Conservation (phyloP, 2,329 filamentous ascomycete genomes). For the Juglanconis oblonga region DNA sequence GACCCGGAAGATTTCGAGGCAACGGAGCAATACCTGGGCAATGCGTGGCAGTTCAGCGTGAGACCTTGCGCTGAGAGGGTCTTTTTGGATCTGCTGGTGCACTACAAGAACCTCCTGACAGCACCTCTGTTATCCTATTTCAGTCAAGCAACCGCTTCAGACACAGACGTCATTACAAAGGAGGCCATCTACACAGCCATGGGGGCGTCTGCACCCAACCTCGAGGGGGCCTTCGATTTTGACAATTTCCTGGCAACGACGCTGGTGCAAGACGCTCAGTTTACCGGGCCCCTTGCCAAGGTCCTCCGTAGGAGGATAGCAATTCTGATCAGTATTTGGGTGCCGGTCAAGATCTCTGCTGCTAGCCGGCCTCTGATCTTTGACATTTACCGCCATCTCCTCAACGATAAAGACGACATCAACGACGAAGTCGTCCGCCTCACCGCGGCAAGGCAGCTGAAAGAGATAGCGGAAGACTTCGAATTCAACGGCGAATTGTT, state of each 20-base stretch:
- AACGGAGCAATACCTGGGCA: constrained; percentile 78
- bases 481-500: constrained; percentile 75
- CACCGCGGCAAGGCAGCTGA: constrained; percentile 83
- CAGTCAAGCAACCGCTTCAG: constrained; percentile 65
- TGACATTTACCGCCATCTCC: constrained; percentile 82
- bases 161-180: constrained; percentile 73
- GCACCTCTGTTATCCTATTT: constrained; percentile 82
- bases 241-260: constrained; percentile 73
- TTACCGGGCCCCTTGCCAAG: constrained; percentile 61
- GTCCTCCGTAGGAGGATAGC: constrained; percentile 83
- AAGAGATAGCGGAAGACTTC: constrained; percentile 77
- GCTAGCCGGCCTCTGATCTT: constrained; percentile 73
- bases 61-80: constrained; percentile 91
- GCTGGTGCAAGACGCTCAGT: constrained; percentile 74
- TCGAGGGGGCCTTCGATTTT: constrained; percentile 78
- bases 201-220: constrained; percentile 75
- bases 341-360: constrained; percentile 70
- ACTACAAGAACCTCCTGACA: constrained; percentile 80
- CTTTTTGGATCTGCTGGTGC: constrained; percentile 84
- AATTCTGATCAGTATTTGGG: constrained; percentile 87
- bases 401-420: constrained; percentile 70
- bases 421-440: constrained; percentile 93
- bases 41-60: constrained; percentile 89
- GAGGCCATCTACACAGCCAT: constrained; percentile 94
- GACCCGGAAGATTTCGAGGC: constrained; percentile 96